Conservation (phyloP, 768 basidiomycete species). For the Lentinula guzmanii region DNA sequence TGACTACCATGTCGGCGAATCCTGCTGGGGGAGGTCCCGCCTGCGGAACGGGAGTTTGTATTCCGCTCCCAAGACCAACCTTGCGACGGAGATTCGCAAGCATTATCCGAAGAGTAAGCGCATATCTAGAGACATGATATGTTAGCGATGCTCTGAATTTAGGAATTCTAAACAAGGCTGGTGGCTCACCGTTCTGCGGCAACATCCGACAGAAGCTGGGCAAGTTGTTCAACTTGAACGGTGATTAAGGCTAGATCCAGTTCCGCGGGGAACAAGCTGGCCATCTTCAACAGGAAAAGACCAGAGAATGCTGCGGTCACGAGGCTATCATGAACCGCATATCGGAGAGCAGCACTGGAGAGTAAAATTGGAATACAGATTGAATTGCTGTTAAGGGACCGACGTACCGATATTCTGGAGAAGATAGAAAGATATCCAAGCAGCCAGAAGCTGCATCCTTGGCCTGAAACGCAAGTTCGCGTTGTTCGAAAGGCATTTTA, state of each 20-base stretch:
- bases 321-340: conserved; percentile 89
- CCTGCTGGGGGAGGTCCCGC: conserved; percentile 49
- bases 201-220: conserved; percentile 85
- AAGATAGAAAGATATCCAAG: conserved; percentile 77
- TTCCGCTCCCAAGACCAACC: conserved; percentile 57
- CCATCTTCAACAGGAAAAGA: conserved; percentile 90
- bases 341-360: conserved; percentile 76
- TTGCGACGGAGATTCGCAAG: conserved; percentile 87
- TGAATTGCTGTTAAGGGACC: not conserved
- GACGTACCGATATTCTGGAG: conserved; percentile 72
- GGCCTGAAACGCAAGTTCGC: conserved; percentile 91
- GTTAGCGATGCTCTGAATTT: not conserved
- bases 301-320: conserved; percentile 91
- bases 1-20: conserved; percentile 52
- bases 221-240: conserved; percentile 84
- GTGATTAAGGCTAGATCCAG: conserved; percentile 74
- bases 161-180: not conserved
- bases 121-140: conserved; percentile 48
- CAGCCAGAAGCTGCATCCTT: conserved; percentile 89
- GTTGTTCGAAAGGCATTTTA: conserved; percentile 92
- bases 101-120: conserved; percentile 89
- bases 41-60: conserved; percentile 39
- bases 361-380: conserved; percentile 2
- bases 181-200: conserved; percentile 73
- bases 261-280: conserved; percentile 84